phyloP scores from a whole-genome alignment of 192 early-diverging fungal species.

The Pilaira anomala region DNA sequence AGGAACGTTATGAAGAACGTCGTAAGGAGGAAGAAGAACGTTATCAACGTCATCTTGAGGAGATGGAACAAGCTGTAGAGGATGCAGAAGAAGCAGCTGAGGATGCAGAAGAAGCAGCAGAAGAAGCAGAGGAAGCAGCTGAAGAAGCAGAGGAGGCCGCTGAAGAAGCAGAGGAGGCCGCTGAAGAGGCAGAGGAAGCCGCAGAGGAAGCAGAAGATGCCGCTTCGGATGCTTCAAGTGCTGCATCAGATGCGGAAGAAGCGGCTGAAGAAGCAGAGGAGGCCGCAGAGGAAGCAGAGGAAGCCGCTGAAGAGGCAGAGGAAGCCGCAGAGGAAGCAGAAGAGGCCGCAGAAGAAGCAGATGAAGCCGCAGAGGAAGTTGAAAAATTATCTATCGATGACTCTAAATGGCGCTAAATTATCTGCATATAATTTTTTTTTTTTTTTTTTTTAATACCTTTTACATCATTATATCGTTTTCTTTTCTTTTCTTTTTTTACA shows the following conservation, averaged over 20 bases:
- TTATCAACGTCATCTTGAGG: too few species aligned
- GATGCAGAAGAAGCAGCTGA: not conserved
- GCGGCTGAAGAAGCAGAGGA: not conserved
- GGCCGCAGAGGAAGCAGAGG: not conserved
- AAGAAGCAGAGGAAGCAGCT: slow-evolving; percentile 1
- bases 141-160: slow-evolving; percentile 2
- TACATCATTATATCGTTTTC: too few species aligned
- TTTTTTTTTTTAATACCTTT: too few species aligned
- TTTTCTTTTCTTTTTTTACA: too few species aligned
- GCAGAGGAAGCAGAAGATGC: slow-evolving; percentile 4
- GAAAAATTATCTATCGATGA: not conserved
- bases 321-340: slow-evolving; percentile 6
- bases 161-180: not conserved
- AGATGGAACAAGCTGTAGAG: not conserved
- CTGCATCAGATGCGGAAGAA: not conserved
- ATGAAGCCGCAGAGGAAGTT: not conserved
- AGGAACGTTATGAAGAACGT: not conserved
- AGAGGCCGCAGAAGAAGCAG: not conserved
- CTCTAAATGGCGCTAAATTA: not conserved
- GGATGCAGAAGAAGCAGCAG: not conserved
- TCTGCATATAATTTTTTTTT: too few species aligned
- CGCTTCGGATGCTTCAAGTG: not conserved
- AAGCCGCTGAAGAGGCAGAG: not conserved
- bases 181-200: slow-evolving; percentile 7
- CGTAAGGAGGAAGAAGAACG: not conserved